Conservation (phyloP, 1,284 basidiomycete species). For the Tremellales sp. region DNA sequence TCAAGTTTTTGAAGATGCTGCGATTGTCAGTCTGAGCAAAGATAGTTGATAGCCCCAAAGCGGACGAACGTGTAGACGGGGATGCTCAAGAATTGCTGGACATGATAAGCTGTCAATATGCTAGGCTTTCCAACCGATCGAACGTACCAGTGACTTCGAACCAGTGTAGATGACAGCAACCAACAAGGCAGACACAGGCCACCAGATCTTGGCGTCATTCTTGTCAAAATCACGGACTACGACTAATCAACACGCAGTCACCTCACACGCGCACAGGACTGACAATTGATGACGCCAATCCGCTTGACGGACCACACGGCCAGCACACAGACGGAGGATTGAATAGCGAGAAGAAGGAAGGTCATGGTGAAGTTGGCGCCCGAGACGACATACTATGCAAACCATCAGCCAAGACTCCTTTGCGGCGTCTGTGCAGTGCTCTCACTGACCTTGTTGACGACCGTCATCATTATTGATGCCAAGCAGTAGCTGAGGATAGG, state of each 20-base stretch:
- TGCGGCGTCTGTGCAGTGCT: background rate
- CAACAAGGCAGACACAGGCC: slow-evolving; percentile 86
- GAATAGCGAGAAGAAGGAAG: slow-evolving; percentile 87
- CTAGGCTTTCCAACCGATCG: too few species aligned
- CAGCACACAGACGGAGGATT: slow-evolving; percentile 77
- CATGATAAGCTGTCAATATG: background rate
- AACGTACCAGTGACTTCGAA: slow-evolving; percentile 93
- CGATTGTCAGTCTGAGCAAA: slow-evolving; percentile 2
- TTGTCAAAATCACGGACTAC: slow-evolving; percentile 72
- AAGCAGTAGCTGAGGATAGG: slow-evolving; percentile 87
- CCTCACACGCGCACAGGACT: slow-evolving; percentile 8
- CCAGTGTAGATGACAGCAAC: slow-evolving; percentile 97
- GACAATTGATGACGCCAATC: slow-evolving; percentile 72
- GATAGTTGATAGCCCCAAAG: background rate
- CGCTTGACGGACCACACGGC: slow-evolving; percentile 74
- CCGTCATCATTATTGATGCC: slow-evolving; percentile 95
- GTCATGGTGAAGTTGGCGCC: slow-evolving; percentile 95
- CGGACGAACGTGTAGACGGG: slow-evolving; percentile 71
- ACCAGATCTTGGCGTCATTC: slow-evolving; percentile 87
- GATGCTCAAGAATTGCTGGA: slow-evolving; percentile 85
- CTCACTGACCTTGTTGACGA: slow-evolving; percentile 80
- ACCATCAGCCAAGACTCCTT: background rate
- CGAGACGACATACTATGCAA: slow-evolving; percentile 71
- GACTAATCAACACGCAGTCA: background rate
- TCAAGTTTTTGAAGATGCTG: slow-evolving; percentile 95